Evolutionary conservation across 2,329 filamentous ascomycete genomes (phyloP).

Genomic region (Proliferodiscus dingleyae): DNA sequence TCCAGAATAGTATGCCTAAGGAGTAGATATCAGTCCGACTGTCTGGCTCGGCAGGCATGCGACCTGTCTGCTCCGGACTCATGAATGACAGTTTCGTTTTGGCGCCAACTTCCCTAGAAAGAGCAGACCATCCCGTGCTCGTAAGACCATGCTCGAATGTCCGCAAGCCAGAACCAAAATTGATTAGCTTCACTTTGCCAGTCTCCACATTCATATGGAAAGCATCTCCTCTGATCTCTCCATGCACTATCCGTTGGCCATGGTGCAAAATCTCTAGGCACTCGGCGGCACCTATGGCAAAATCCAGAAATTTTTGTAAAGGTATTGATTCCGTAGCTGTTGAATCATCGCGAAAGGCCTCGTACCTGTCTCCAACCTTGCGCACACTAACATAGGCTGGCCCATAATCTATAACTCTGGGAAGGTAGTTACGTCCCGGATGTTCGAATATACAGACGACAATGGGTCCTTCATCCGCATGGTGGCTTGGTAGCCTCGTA

Average conservation of each 20-base stretch:
- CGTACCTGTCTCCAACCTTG: conserved; percentile 45
- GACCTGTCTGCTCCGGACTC: conserved; percentile 89
- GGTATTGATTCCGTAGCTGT: conserved; percentile 57
- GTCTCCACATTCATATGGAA: conserved; percentile 78
- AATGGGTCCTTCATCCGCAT: conserved; percentile 65
- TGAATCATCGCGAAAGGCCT: conserved; percentile 31
- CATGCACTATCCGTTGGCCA: conserved; percentile 78
- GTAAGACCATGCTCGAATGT: conserved; percentile 87
- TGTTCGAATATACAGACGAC: conserved; percentile 78
- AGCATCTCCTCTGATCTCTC: conserved; percentile 83
- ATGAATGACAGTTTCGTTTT: conserved; percentile 89
- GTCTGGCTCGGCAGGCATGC: conserved; percentile 88
- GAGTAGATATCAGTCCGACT: conserved; percentile 91
- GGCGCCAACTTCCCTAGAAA: conserved; percentile 79
- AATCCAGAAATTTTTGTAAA: conserved; percentile 76
- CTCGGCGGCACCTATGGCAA: conserved; percentile 82
- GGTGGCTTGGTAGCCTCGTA: conserved; percentile 62
- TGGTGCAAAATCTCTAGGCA: conserved; percentile 91
- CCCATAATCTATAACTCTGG: conserved; percentile 69
- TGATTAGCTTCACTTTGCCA: conserved; percentile 70
- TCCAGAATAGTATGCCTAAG: conserved; percentile 85
- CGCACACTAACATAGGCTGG: conserved; percentile 62
- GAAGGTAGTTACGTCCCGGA: conserved; percentile 68
- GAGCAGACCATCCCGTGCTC: conserved; percentile 77
- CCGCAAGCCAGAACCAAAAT: conserved; percentile 79